A percentile compares a stretch with the other conserved stretches of the same genome.
These are phyloP conservation scores for Neotropicomus parvogracilis DNA, from an alignment of 1,284 basidiomycete genomes.

Conservation along the genomic window DNA sequence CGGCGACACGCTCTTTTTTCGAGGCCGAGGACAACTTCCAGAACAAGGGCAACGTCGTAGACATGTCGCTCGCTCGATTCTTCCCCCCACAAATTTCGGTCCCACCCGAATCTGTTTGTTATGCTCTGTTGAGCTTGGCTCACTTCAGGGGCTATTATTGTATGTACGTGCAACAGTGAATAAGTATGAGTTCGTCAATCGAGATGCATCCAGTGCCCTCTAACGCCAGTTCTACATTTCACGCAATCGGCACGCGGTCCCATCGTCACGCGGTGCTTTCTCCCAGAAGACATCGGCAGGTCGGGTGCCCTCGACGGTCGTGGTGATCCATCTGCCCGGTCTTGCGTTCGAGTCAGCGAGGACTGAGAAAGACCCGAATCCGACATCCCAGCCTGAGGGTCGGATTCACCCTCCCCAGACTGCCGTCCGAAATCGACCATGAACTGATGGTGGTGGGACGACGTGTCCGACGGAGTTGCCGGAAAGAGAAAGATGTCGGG, in stretches of 20 bases:
- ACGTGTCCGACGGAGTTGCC: constrained; percentile 26
- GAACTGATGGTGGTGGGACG: constrained; percentile 15
- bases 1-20: constrained; percentile 77
- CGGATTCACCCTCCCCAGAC: not conserved
- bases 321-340: constrained; percentile 20
- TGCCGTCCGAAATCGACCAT: constrained; percentile 1
- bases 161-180: constrained; percentile 2
- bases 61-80: constrained; percentile 43
- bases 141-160: constrained; percentile 15
- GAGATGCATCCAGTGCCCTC: constrained; percentile 70
- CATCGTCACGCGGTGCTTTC: constrained; percentile 59
- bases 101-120: constrained; percentile 19
- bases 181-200: constrained; percentile 34
- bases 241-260: constrained; percentile 70
- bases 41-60: constrained; percentile 85
- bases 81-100: constrained; percentile 19
- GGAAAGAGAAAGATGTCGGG: constrained; percentile 30
- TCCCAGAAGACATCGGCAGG: constrained; percentile 29
- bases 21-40: constrained; percentile 89
- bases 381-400: constrained; percentile 4
- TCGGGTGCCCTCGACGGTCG: constrained; percentile 16
- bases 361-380: constrained; percentile 1
- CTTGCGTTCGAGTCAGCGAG: constrained; percentile 8
- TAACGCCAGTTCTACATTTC: constrained; percentile 63
- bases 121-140: constrained; percentile 20